Evolutionary conservation across 2,329 filamentous ascomycete genomes (phyloP).

Genomic region (Ophiostoma ips): DNA sequence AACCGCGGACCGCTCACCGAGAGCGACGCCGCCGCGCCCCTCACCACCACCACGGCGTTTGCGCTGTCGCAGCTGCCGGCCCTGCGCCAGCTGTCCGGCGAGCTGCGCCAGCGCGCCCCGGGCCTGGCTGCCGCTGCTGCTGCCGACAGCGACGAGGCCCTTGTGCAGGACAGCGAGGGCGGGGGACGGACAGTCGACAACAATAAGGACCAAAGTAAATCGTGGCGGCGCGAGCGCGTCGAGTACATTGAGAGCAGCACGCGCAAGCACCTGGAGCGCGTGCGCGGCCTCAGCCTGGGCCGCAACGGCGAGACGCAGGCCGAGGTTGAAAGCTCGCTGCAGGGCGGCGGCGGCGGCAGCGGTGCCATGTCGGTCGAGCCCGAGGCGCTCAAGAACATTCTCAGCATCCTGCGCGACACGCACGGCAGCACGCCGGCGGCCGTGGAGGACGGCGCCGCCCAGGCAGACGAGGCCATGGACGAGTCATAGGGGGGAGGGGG

Average conservation of each 20-base stretch:
- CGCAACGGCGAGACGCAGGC: constrained; percentile 47
- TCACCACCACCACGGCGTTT: constrained; percentile 63
- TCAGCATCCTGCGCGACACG: constrained; percentile 11
- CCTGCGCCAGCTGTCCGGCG: constrained; percentile 49
- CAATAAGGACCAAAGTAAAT: constrained; percentile 22
- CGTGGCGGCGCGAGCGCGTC: constrained; percentile 56
- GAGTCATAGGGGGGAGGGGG: constrained; percentile 14
- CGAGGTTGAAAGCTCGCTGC: constrained; percentile 29
- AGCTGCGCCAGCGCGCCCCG: constrained; percentile 51
- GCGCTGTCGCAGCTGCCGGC: constrained; percentile 72
- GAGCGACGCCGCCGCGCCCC: constrained; percentile 38
- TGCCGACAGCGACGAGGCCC: constrained; percentile 2
- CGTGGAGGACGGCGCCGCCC: background rate
- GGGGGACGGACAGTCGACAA: too few relatives aligned
- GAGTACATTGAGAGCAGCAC: constrained; percentile 77
- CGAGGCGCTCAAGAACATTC: constrained; percentile 12
- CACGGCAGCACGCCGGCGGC: constrained; percentile 1
- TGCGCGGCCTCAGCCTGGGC: constrained; percentile 52
- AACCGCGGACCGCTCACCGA: constrained; percentile 36
- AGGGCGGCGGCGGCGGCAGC: constrained; percentile 28
- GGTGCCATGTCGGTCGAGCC: constrained; percentile 34
- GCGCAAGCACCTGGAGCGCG: constrained; percentile 57
- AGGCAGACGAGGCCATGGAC: constrained; percentile 16
- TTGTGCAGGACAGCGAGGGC: background rate
- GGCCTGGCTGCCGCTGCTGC: constrained; percentile 31